Base-by-base conservation (phyloP, 345 rosid genomes). In the Ricinus communis region DNA sequence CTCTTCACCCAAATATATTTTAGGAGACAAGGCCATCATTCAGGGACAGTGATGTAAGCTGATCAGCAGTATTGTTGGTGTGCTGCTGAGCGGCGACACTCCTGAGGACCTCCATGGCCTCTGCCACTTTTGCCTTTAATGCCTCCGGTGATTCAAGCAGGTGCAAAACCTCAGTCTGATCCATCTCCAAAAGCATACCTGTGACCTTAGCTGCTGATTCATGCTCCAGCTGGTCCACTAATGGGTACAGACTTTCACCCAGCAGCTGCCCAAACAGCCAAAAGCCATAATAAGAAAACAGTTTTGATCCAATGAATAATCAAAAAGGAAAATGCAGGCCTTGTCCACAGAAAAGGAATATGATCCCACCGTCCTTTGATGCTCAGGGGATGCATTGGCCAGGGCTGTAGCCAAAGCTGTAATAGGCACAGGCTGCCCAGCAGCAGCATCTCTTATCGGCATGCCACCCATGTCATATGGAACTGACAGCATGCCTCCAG, bases 141-240 rank as follows among this genome's bases (percentile, higher is more conserved):
- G 77, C 77, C 36, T 73, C 77, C 3, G 81, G 81, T 13, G 81
- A 77, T 33, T 77, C 81, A 3, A 77, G 73, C 59, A 77, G 59
- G 46, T 77, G 81, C 40, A 77, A 19, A 6, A 77, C 81, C 67
- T 77, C 81, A 1, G 81, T 54, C 74, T 77, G 77, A 56, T 77
- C 81, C 81, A 77, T 77, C 74, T 77, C 81, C 41, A 77, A 61
- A 47, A 77, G 80, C 80, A 77, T 77, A 27, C 80, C 80, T 10
- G 80, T 77, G 5, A 77, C 80, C 76, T 77, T 77, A 1, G 76
- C 80, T 25, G 76, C 80, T 2, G 76, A 57, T 18, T 71, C 76
- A 54, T 18, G 74, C 69, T 77, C 80, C 66, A 77, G 60, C 66
- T 67, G 80, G 5, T 72, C 73, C 53, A 77, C 80, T 5, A 77